These are phyloP conservation scores for Stygiomarasmius scandens DNA, from an alignment of 1,284 basidiomycete genomes.

Conservation along the genomic window DNA sequence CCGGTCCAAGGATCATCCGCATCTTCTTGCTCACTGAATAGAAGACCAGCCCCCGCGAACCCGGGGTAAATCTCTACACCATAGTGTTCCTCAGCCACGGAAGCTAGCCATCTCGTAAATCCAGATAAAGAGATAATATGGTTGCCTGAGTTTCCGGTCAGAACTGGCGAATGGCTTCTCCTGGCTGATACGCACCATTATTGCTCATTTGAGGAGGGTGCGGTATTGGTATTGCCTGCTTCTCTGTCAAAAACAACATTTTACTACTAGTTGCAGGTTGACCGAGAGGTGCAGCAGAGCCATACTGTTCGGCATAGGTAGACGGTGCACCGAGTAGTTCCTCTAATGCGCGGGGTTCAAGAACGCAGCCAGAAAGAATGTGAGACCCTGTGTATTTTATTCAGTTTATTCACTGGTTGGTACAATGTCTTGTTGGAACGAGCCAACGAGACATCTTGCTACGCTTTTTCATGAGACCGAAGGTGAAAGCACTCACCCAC, in stretches of 20 bases:
- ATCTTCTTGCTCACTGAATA: conserved; percentile 65
- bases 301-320: conserved; percentile 17
- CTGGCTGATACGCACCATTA: conserved; percentile 49
- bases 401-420: too few relatives aligned
- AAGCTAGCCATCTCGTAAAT: conserved; percentile 88
- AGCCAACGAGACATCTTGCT: too few relatives aligned
- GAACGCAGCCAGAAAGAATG: conserved; percentile 94
- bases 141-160: conserved; percentile 50
- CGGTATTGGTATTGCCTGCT: conserved; percentile 80
- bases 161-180: not conserved
- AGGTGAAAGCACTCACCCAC: conserved; percentile 61
- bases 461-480: too few relatives aligned
- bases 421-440: too few relatives aligned
- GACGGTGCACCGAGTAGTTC: conserved; percentile 78
- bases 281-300: conserved; percentile 49
- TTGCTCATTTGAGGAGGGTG: conserved; percentile 98
- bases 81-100: conserved; percentile 82
- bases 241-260: conserved; percentile 88
- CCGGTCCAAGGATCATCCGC: conserved; percentile 34
- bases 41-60: conserved; percentile 86
- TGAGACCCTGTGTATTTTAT: conserved; percentile 71
- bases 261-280: conserved; percentile 80
- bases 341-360: conserved; percentile 90
- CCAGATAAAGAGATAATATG: conserved; percentile 92
- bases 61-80: conserved; percentile 98